Evolutionary conservation across 163 green algal genomes (phyloP), one percentile per base, ranked within the genome.

Genomic region (Chlorella variabilis): DNA sequence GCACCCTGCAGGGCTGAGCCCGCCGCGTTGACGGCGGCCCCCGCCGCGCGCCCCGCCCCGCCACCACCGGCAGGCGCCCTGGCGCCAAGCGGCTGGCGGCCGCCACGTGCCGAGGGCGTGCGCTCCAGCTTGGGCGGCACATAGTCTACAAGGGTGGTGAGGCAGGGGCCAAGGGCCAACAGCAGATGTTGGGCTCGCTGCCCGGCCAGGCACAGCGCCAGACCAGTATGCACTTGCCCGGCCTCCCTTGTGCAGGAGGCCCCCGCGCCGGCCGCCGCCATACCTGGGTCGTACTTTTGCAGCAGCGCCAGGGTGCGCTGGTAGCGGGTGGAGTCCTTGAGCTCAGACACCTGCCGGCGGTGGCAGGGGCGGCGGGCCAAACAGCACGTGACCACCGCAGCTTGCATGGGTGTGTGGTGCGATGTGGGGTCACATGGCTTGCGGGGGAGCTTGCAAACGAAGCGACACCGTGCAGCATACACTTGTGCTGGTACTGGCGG

Each of bases 251-350:
- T n/a, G n/a, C n/a, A n/a, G n/a, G n/a, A n/a, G n/a, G n/a, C n/a
- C 9, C 18, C 18, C 5, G 20, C 23, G 23, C 15, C 18, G 20
- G 54, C 18, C 54, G 23, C 54, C 23, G 23, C 56, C 17, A 31
- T 65, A 87, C 31, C 73, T 70, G 88, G 87, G 75, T 92, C 88
- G 71, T 86, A 92, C 49, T 86, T 87, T 20, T 87, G 68, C n/a
- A 92, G 77, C 54, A 92, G 83, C 33, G 76, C 67, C 42, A 84
- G 81, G 2, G 88, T 92, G 49, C 78, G 78, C 4, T 91, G 61
- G 81, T 88, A 92, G 31, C 78, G 81, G 2, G 87, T 90, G 3
- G 86, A 89, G 56, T 80, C 73, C 38, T 80, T 80, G 27, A 80
- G 73, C 56, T 80, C 73, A 2, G 73, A 11, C 38, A 80, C 56